Percentiles rank a stretch among this genome's conserved stretches.
phyloP scores from a whole-genome alignment of 2,329 filamentous ascomycete species.

The Xylaria sp. region DNA sequence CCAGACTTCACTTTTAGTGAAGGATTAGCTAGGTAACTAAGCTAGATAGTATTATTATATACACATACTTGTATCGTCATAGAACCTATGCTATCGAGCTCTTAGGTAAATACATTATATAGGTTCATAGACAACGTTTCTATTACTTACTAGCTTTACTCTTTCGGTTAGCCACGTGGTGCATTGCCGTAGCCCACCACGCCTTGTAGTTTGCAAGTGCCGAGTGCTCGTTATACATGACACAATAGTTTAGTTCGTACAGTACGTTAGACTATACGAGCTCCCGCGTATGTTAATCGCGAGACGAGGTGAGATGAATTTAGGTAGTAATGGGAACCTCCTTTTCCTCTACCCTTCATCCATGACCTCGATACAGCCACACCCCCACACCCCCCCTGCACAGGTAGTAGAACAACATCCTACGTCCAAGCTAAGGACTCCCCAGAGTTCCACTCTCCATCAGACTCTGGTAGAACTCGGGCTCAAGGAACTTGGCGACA shows the following conservation, averaged over 20 bases:
- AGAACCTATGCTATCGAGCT: not conserved
- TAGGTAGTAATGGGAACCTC: not conserved
- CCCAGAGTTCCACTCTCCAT: conserved; percentile 90
- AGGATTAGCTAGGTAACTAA: not conserved
- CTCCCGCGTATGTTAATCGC: not conserved
- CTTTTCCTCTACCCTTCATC: not conserved
- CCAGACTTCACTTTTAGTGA: not conserved
- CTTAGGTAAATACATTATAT: not conserved
- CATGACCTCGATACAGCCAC: not conserved
- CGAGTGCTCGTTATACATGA: not conserved
- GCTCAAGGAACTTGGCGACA: conserved; percentile 95
- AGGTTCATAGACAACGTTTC: not conserved
- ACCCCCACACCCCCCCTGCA: not conserved
- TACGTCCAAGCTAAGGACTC: conserved; percentile 32
- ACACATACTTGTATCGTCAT: not conserved
- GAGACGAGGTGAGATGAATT: not conserved
- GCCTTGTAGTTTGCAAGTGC: not conserved
- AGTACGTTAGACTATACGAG: not conserved
- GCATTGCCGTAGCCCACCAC: not conserved
- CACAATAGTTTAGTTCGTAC: not conserved
- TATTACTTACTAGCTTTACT: not conserved
- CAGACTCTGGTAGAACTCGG: conserved; percentile 87
- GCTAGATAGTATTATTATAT: not conserved
- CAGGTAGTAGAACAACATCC: not conserved
- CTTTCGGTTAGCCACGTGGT: not conserved